Conservation (phyloP, 2,329 filamentous ascomycete genomes). For the Coniochaeta hoffmannii region DNA sequence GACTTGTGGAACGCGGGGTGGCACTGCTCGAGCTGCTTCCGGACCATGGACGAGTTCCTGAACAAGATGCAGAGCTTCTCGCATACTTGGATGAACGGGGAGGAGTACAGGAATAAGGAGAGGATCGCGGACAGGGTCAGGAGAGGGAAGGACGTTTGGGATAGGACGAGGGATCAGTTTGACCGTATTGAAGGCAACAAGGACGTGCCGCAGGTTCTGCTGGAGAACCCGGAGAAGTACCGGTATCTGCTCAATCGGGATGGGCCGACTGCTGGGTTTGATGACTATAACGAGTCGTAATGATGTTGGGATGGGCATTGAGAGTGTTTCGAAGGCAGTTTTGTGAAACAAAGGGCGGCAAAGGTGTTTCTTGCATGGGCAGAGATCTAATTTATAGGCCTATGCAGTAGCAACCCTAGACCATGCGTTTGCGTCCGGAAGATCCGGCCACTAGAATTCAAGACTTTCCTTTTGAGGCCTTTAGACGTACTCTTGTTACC, state of each 20-base stretch:
- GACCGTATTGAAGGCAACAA: conserved; percentile 38
- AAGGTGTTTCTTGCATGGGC: too few relatives aligned
- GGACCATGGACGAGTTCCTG: conserved; percentile 45
- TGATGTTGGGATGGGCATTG: not conserved
- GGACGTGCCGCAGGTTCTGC: conserved; percentile 45
- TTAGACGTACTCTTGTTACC: too few relatives aligned
- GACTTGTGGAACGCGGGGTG: conserved; percentile 44
- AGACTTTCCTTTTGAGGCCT: too few relatives aligned
- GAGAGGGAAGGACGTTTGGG: conserved; percentile 47
- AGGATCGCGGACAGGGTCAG: conserved; percentile 44
- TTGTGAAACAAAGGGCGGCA: too few relatives aligned
- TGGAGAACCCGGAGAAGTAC: conserved; percentile 30
- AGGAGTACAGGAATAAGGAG: conserved; percentile 36
- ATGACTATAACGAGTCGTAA: conserved; percentile 28
- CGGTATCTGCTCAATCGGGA: conserved; percentile 38
- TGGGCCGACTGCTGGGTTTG: conserved; percentile 38
- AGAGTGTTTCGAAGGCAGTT: too few relatives aligned
- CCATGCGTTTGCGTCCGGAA: too few relatives aligned
- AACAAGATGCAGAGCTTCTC: conserved; percentile 39
- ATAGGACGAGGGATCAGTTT: conserved; percentile 38
- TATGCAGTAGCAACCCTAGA: too few relatives aligned
- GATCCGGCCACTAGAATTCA: too few relatives aligned
- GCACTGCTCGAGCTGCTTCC: conserved; percentile 57
- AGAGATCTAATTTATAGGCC: too few relatives aligned
- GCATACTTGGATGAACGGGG: conserved; percentile 44